These are phyloP conservation scores for Solanum hybrid DNA, from an alignment of 305 asterid species.

Conservation along the genomic window DNA sequence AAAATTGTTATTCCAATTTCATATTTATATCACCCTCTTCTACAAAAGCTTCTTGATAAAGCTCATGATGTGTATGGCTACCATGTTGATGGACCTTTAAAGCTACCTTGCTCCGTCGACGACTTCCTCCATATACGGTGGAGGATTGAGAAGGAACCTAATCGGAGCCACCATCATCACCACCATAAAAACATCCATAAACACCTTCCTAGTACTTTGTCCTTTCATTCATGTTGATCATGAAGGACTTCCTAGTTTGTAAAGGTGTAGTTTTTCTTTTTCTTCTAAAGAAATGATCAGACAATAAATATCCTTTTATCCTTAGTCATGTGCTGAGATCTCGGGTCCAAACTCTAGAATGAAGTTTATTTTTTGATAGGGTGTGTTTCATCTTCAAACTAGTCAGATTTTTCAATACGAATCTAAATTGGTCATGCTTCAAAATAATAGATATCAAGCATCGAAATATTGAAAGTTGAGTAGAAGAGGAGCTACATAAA, in stretches of 20 bases:
- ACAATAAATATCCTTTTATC: neutral
- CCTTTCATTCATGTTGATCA: slow-evolving; percentile 22
- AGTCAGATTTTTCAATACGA: accelerated
- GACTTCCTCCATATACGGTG: slow-evolving; percentile 25
- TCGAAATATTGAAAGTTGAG: too few relatives aligned
- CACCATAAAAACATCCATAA: slow-evolving; percentile 8
- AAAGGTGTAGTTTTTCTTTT: neutral
- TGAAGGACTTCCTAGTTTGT: neutral
- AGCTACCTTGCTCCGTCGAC: slow-evolving; percentile 25
- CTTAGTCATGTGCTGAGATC: neutral
- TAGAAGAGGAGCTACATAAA: neutral
- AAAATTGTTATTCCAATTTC: slow-evolving; percentile 24
- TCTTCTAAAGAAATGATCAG: neutral
- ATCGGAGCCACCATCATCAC: neutral
- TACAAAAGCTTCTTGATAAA: slow-evolving; percentile 17
- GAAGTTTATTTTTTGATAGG: neutral
- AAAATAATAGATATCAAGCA: neutral
- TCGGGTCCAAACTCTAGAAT: neutral
- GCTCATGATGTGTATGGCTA: slow-evolving; percentile 34
- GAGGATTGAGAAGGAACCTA: slow-evolving; percentile 14
- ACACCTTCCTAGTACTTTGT: slow-evolving; percentile 10
- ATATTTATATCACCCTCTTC: slow-evolving; percentile 13
- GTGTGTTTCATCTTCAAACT: neutral
- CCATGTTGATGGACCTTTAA: slow-evolving; percentile 16
- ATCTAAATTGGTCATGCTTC: neutral